A percentile compares a stretch with the other conserved stretches of the same genome.
These are phyloP conservation scores for Chaetomium sp. DNA, from an alignment of 2,329 filamentous ascomycete genomes.

Conservation along the genomic window DNA sequence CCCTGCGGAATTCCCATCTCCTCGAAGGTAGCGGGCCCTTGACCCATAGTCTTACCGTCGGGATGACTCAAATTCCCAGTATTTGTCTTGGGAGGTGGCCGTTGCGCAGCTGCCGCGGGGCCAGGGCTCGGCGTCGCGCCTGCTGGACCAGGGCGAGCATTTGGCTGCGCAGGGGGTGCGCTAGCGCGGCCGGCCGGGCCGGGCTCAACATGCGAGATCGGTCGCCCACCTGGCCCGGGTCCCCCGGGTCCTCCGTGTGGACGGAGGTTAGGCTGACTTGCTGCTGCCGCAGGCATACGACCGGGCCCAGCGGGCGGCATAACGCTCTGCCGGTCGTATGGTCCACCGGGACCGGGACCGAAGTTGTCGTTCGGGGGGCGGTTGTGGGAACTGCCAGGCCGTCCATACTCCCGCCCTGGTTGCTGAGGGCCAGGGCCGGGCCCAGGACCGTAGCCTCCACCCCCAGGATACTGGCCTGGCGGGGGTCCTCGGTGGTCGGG, in stretches of 20 bases:
- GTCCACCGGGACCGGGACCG: constrained; percentile 12
- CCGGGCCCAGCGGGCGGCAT: constrained; percentile 21
- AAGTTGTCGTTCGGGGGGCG: constrained; percentile 28
- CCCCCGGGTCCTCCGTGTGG: constrained; percentile 7
- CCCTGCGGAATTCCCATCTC: constrained; percentile 91
- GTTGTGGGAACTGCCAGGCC: constrained; percentile 25
- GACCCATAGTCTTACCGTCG: constrained; percentile 43
- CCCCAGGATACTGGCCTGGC: constrained; percentile 24
- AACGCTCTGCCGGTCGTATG: constrained; percentile 22
- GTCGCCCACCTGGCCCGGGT: constrained; percentile 21
- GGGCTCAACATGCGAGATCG: constrained; percentile 17
- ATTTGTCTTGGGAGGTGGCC: constrained; percentile 13
- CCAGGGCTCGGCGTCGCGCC: constrained; percentile 5
- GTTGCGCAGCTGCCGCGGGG: neutral
- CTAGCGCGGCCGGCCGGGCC: constrained; percentile 12
- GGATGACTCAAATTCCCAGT: constrained; percentile 23
- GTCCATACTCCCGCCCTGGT: constrained; percentile 30
- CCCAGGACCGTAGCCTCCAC: constrained; percentile 12
- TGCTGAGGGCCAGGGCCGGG: constrained; percentile 8
- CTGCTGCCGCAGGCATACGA: constrained; percentile 9
- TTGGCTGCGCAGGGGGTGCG: constrained; percentile 11
- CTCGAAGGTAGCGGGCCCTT: constrained; percentile 92
- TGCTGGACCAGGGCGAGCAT: constrained; percentile 6
- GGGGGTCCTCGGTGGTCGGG: constrained; percentile 21
- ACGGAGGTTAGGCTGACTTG: constrained; percentile 24